Conservation (phyloP, 495 filamentous ascomycete genomes). For the Hypoxylon fragiforme region DNA sequence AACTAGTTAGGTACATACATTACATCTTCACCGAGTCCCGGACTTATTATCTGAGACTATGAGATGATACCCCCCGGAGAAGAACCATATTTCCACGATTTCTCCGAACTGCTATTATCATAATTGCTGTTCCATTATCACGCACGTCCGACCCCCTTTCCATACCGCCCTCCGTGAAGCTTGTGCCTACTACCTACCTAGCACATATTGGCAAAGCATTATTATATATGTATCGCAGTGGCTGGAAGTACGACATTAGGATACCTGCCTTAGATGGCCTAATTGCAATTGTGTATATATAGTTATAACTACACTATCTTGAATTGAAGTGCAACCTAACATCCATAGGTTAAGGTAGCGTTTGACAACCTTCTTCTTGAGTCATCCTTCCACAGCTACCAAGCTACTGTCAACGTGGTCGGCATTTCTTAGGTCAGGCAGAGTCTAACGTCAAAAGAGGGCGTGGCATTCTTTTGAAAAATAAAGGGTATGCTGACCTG, state of each 20-base stretch:
- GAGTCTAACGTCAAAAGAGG: conserved; percentile 9
- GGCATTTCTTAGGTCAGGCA: no score
- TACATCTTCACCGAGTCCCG: neutral
- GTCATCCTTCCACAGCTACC: neutral
- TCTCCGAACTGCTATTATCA: no score
- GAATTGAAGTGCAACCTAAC: neutral
- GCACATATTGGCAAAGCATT: no score
- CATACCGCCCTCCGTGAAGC: neutral
- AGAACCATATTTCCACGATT: neutral
- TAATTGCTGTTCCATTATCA: no score
- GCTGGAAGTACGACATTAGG: conserved; percentile 5
- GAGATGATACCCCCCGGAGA: neutral
- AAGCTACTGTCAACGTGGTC: conserved; percentile 4
- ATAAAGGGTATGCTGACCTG: conserved; percentile 5
- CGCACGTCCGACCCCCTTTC: no score
- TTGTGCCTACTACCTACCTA: neutral
- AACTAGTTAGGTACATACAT: conserved; percentile 23
- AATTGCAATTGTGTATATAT: no score
- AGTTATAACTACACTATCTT: no score
- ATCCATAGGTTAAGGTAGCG: neutral
- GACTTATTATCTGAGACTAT: conserved; percentile 1
- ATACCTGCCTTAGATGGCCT: neutral
- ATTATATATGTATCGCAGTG: conserved; percentile 4
- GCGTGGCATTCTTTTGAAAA: conserved; percentile 6
- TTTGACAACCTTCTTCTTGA: conserved; percentile 2